Base-by-base conservation (phyloP, 176 grass and related monocot genomes). In the Rhipidocladum racemiflorum region DNA sequence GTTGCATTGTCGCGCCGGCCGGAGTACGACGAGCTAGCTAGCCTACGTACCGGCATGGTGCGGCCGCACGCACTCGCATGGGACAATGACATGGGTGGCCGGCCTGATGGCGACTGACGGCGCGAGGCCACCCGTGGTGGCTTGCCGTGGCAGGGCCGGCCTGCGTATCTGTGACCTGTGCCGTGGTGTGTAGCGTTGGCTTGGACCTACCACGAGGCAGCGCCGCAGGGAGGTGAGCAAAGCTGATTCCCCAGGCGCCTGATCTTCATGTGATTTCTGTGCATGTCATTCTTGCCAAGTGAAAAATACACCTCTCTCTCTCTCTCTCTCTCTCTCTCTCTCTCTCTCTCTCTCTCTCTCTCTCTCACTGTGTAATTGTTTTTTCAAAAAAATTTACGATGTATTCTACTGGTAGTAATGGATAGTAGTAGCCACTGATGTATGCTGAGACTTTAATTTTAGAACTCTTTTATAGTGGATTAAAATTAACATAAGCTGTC, bases 181-280 rank as follows among this genome's bases (percentile, higher is more conserved):
- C 86, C 53, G 76, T 72, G 67, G 66, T 18, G 56, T 34, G 65
- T 36, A 25, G 74, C 61, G 64, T 38, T 36, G 24, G 39, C 24
- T 25, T 24, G 85, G 76, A 23, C 80, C 80, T 72, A 78, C 77
- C 38, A 71, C 71, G 82, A 55, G 82, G 75, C 81, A 16, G 13
- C 45, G 39, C 40, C 67, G 72, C 36, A 24, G 60, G 49, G 67
- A 43, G 76, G 46, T 55, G 40, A 79, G 78, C 43, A 79, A 67
- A 59, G 74, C 81, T 68, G 81, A 34, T 80, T 44, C 36, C 72
- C 81, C 75, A 30, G 51, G 68, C 48, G 21, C 78, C 70, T 62
- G 32, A 34, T 34, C 61, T 35, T n/a, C 45, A 64, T 65, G 66
- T 36, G 86, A 60, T 49, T 79, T 34, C 2, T 72, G 30, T 73